Evolutionary conservation across 2,329 filamentous ascomycete species (phyloP).

Genomic region (Colletotrichum orchidophilum): DNA sequence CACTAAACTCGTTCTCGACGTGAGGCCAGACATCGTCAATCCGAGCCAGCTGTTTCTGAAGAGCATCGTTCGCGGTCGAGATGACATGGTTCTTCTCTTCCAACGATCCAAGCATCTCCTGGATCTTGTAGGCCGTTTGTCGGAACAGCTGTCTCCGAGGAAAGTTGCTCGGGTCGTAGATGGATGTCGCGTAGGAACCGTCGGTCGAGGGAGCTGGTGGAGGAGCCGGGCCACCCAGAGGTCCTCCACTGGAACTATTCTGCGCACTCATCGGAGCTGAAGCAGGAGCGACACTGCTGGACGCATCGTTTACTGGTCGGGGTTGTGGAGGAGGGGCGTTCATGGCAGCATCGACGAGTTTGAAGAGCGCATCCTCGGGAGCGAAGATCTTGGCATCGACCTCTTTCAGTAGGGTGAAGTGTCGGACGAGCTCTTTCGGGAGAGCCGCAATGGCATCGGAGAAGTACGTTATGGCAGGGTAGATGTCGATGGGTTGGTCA

Average conservation of each 20-base stretch:
- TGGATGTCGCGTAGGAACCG: conserved; percentile 52
- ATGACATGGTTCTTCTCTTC: conserved; percentile 99
- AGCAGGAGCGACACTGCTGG: conserved; percentile 50
- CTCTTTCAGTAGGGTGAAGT: conserved; percentile 96
- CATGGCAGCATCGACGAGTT: conserved; percentile 74
- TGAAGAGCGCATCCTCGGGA: conserved; percentile 83
- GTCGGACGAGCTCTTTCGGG: conserved; percentile 92
- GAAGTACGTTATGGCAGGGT: conserved; percentile 77
- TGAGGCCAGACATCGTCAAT: conserved; percentile 89
- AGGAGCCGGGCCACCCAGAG: conserved; percentile 45
- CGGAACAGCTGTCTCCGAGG: conserved; percentile 79
- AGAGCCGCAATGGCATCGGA: conserved; percentile 92
- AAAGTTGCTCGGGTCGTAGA: conserved; percentile 67
- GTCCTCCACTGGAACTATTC: conserved; percentile 56
- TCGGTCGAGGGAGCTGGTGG: conserved; percentile 52
- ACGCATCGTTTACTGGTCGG: conserved; percentile 54
- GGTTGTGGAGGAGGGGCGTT: conserved; percentile 58
- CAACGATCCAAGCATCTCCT: conserved; percentile 86
- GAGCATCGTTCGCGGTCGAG: conserved; percentile 88
- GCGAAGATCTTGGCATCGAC: conserved; percentile 96
- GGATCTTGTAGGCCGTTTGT: conserved; percentile 79
- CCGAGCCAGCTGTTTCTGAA: conserved; percentile 84
- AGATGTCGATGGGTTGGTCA: conserved; percentile 72
- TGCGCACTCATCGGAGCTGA: conserved; percentile 61
- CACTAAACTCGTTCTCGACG: conserved; percentile 88